Percentiles rank a stretch among this genome's conserved stretches.
Conservation (phyloP, 805 yeast species). For the Candida maesae region DNA sequence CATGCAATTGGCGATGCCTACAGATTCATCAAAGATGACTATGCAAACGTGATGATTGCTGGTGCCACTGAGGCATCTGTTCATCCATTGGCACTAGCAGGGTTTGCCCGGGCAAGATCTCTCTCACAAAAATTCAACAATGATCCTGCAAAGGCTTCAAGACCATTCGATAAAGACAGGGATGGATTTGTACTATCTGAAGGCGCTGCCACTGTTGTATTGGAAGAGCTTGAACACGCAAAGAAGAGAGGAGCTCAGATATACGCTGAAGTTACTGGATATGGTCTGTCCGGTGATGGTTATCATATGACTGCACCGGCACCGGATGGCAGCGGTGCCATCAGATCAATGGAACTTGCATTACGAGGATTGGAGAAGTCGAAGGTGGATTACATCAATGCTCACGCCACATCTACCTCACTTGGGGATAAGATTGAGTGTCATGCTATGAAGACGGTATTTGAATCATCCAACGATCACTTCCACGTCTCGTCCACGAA, state of each 20-base stretch:
- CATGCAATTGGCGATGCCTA: constrained; percentile 93
- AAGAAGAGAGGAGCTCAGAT: constrained; percentile 56
- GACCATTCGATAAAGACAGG: constrained; percentile 81
- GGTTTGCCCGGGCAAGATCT: constrained; percentile 87
- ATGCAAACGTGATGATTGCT: constrained; percentile 83
- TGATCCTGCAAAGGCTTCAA: constrained; percentile 59
- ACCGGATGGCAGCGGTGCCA: constrained; percentile 80
- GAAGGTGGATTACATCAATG: constrained; percentile 76
- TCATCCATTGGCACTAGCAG: constrained; percentile 84
- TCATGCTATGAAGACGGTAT: constrained; percentile 58
- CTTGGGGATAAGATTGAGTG: constrained; percentile 90
- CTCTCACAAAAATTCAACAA: constrained; percentile 63
- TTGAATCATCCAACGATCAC: constrained; percentile 33
- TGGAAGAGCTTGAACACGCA: constrained; percentile 81
- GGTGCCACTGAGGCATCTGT: constrained; percentile 92
- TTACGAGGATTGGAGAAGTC: constrained; percentile 42
- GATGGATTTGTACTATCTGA: constrained; percentile 92
- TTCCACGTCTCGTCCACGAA: constrained; percentile 75
- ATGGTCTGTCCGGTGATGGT: constrained; percentile 91
- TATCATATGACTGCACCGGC: constrained; percentile 90
- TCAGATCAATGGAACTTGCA: constrained; percentile 77
- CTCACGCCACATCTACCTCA: constrained; percentile 93
- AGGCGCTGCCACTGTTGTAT: constrained; percentile 78
- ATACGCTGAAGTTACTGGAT: constrained; percentile 80
- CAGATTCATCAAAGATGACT: constrained; percentile 72